Evolutionary conservation across 2,329 filamentous ascomycete genomes (phyloP), one percentile per base, ranked within the genome.

Genomic region (Gaeumannomyces sp.): DNA sequence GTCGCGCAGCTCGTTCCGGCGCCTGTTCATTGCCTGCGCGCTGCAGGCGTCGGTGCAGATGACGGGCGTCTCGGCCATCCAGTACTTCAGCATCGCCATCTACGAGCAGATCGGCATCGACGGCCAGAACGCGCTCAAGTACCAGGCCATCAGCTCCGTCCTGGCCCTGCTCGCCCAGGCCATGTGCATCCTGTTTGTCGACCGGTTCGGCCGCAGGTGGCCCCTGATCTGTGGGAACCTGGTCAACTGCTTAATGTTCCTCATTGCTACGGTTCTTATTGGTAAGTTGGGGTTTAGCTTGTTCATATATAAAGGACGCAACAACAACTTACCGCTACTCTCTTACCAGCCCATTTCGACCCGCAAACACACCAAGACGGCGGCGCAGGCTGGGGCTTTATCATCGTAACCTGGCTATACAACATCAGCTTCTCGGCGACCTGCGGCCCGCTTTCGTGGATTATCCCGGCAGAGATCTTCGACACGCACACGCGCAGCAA

Each of bases 361-460:
- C 84, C 89, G 1, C 78, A 81, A 2, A 75, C 74, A 60, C 77
- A 80, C 65, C 74, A 74, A 65, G 85, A 85, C 66, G 76, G 76
- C 57, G 77, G 45, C 50, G 88, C 88, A 1, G 81, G 82, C 8
- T 91, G 89, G 88, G 89, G 85, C 1, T 94, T 93, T 75, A 93
- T 93, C 67, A 80, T 85, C 65, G 83, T 87, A 31, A 93, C 90
- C 1, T 93, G 90, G 90, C 73, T 91, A 1, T 93, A 91, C 81
- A 93, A 93, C 76, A 89, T 92, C 78, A 88, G 82, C 58, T 93
- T 92, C 80, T 88, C 83, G 4, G 82, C 83, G 45, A 89, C 88
- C 2, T 90, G 88, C 66, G 90, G 90, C 28, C 89, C 90, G 0
- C 76, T 92, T 27, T 63, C 64, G 14, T 65, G 61, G 82, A 83